Evolutionary conservation across 495 filamentous ascomycete species (phyloP).

Genomic region (Trichocladium uniseriatum): DNA sequence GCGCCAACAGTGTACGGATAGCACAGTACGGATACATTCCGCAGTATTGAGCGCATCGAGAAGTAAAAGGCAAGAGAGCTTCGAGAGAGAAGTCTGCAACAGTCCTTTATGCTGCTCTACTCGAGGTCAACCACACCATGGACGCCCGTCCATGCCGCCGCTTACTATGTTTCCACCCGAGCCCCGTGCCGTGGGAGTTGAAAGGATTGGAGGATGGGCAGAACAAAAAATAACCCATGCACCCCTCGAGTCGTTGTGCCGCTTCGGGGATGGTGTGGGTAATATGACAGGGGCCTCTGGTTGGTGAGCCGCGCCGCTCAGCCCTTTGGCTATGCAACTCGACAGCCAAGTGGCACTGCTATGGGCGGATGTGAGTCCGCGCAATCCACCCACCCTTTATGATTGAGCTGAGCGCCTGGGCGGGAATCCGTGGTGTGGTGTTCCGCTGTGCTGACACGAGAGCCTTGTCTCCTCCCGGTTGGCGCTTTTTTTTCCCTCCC

Average conservation of each 20-base stretch:
- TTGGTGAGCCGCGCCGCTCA: slow-evolving; percentile 17
- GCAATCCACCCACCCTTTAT: slow-evolving; percentile 10
- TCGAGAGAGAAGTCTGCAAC: too few relatives aligned
- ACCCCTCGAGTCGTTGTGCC: slow-evolving; percentile 4
- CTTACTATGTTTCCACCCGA: too few relatives aligned
- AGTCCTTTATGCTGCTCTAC: too few relatives aligned
- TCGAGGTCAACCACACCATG: too few relatives aligned
- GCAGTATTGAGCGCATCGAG: too few relatives aligned
- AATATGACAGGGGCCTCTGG: slow-evolving; percentile 1
- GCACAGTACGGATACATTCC: too few relatives aligned
- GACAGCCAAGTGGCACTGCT: not conserved
- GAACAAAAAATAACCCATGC: not conserved
- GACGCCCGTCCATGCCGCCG: too few relatives aligned
- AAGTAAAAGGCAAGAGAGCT: too few relatives aligned
- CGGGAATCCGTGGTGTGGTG: not conserved
- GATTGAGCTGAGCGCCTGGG: slow-evolving; percentile 7
- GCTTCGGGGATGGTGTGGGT: slow-evolving; percentile 6
- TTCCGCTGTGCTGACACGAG: not conserved
- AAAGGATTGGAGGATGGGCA: not conserved
- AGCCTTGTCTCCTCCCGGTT: not conserved
- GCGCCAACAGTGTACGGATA: too few relatives aligned
- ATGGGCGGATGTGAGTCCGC: not conserved
- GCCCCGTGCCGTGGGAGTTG: not conserved
- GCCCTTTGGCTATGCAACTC: slow-evolving; percentile 9
- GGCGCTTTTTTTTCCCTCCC: not conserved